Evolutionary conservation across 306 rosid species (phyloP), one percentile per base, ranked within the genome.

Genomic region (Quercus berberidifolia): DNA sequence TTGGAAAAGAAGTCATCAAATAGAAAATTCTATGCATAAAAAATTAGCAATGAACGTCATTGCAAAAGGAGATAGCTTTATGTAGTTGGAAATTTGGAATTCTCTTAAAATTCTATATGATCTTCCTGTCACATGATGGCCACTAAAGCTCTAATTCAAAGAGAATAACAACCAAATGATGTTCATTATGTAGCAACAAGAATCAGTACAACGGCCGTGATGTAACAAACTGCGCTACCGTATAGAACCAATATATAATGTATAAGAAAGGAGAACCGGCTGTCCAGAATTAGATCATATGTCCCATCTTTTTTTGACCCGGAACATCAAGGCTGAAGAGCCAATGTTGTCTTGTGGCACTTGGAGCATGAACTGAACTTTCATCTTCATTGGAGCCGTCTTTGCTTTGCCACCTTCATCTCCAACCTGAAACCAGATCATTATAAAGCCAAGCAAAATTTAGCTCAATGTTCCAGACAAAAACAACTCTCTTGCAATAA

Each of bases 291-390:
- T 15, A 20, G 76, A 71, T 84, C 80, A 92, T 73, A 95, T 83
- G 79, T 95, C 99, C 98, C 97, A 91, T 91, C 99, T 90, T 88
- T 93, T 95, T 86, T 95, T 95, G 63, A 95, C 82, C 62, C 98
- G 90, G 87, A 95, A 90, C 97, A 95, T 91, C 79, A 95, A 85
- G 68, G 82, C 89, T 28, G 98, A 86, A 75, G 97, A 91, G 74
- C 75, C 88, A 41, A 95, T 89, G 87, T 91, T 90, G 59, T 93
- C 96, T 68, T 93, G 97, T 65, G 99, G 99, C 77, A 95, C 98
- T 83, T 95, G 99, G 38, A 95, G 97, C 99, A 95, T 95, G 91
- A 93, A 88, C 77, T 95, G 99, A 81, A 91, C 89, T 67, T 93
- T 95, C 98, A 90, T 91, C 91, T 93, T 92, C 99, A 90, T 69